Evolutionary conservation across 805 yeast species (phyloP), one percentile per base, ranked within the genome.

Genomic region (Spathaspora sp.): DNA sequence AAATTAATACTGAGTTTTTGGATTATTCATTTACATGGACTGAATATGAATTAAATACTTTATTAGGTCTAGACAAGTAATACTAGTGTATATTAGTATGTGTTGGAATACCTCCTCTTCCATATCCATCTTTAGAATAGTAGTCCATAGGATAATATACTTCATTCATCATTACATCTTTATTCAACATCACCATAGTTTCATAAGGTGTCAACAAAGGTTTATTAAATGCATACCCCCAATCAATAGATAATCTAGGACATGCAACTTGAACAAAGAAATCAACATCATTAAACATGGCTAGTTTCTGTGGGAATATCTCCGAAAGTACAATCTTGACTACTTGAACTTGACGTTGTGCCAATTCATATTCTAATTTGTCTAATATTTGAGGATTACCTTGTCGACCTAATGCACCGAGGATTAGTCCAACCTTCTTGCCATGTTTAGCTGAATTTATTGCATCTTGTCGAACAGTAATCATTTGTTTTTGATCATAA

Each of bases 251-350:
- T 45, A 94, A 72, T 61, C 99, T 77, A 0, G 99, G 99, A 65
- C 99, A 94, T 0, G 99, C 99, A 2, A 94, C 96, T 68, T 94
- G 99, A 12, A 94, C 88, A 77, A 94, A 94, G 1, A 92, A 96
- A 68, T 94, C 99, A 16, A 93, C 82, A 61, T 89, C 94, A 60
- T 89, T 92, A 68, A 94, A 94, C 85, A 88, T 86, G 10, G 97
- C 86, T 38, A 94, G 73, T 60, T 94, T 94, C 49, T 83, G 87
- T 0, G 99, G 99, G 69, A 94, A 92, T 17, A 94, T 90, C 66
- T 94, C 99, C 51, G 96, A 87, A 14, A 94, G 68, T 35, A 94
- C 84, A 50, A 94, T 90, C 65, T 89, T 85, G 1, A 89, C 89
- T 1, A 88, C 89, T 10, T 78, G 79, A 48, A 81, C 80, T 0